A percentile compares a stretch with the other conserved stretches of the same genome.
Conservation (phyloP, 2,329 filamentous ascomycete genomes). For the Calycina marina region DNA sequence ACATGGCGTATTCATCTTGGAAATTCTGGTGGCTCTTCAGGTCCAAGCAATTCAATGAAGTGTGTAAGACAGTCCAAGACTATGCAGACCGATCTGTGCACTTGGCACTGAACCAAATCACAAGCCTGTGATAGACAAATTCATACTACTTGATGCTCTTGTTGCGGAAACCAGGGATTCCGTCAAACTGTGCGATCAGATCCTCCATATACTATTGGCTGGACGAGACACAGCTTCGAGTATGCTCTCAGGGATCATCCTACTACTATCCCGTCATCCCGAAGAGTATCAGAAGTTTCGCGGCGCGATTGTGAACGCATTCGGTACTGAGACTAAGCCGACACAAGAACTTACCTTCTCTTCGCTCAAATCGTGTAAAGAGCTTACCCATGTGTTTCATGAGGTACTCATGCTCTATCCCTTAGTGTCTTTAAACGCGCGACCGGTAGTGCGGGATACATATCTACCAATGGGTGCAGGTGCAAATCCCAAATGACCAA, state of each 20-base stretch:
- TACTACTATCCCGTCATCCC: slow-evolving; percentile 28
- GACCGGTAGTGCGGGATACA: no score
- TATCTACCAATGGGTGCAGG: no score
- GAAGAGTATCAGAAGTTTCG: slow-evolving; percentile 28
- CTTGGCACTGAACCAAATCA: no score
- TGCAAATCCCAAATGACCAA: no score
- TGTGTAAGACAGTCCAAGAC: no score
- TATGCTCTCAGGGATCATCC: slow-evolving; percentile 23
- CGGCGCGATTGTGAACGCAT: slow-evolving; percentile 25
- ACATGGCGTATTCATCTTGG: no score
- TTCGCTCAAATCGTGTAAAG: slow-evolving; percentile 14
- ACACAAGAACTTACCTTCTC: slow-evolving; percentile 12
- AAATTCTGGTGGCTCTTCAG: no score
- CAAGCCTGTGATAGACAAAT: no score
- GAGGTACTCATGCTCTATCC: slow-evolving; percentile 22
- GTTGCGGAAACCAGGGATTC: slow-evolving; percentile 27
- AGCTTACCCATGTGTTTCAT: slow-evolving; percentile 11
- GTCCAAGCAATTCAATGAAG: no score
- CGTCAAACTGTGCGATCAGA: slow-evolving; percentile 23
- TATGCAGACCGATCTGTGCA: no score
- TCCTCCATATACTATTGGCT: slow-evolving; percentile 22
- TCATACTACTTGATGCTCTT: no score
- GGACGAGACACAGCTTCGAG: slow-evolving; percentile 16
- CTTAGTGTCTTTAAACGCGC: no score
- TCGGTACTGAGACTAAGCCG: slow-evolving; percentile 12